phyloP scores from a whole-genome alignment of 2,329 filamentous ascomycete species.

The Pseudogymnoascus sp. region DNA sequence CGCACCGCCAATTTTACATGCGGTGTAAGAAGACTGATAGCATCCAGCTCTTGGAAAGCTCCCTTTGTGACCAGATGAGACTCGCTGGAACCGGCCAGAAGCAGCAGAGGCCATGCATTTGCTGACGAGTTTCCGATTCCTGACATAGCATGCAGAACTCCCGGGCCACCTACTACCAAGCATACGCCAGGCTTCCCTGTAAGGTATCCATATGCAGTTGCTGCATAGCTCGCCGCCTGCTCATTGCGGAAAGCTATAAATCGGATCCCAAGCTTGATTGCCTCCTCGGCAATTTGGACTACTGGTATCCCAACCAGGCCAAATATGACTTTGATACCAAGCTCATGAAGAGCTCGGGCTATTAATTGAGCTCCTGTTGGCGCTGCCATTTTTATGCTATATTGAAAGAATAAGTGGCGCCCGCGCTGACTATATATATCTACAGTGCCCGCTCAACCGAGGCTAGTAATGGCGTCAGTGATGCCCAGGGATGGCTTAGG shows the following conservation, averaged over 20 bases:
- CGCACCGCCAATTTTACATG: slow-evolving; percentile 45
- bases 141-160: slow-evolving; percentile 50
- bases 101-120: slow-evolving; percentile 48
- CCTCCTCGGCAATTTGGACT: slow-evolving; percentile 49
- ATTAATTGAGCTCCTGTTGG: slow-evolving; percentile 22
- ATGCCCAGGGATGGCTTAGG: slow-evolving; percentile 1
- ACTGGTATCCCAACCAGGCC: slow-evolving; percentile 35
- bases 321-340: slow-evolving; percentile 26
- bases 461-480: slow-evolving; percentile 8
- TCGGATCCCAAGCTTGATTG: slow-evolving; percentile 47
- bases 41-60: slow-evolving; percentile 51
- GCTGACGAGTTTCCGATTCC: slow-evolving; percentile 45
- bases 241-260: slow-evolving; percentile 54
- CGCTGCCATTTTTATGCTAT: slow-evolving; percentile 5
- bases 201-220: slow-evolving; percentile 50
- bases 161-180: slow-evolving; percentile 51
- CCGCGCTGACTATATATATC: neutral
- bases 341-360: slow-evolving; percentile 22
- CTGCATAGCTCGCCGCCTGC: slow-evolving; percentile 50
- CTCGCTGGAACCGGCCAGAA: slow-evolving; percentile 47
- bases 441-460: neutral
- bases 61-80: slow-evolving; percentile 44
- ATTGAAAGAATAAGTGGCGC: slow-evolving; percentile 4
- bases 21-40: slow-evolving; percentile 43
- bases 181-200: slow-evolving; percentile 49